Evolutionary conservation across 1,284 basidiomycete species (phyloP), one percentile per base, ranked within the genome.

Genomic region (Rhodotorula sp.): DNA sequence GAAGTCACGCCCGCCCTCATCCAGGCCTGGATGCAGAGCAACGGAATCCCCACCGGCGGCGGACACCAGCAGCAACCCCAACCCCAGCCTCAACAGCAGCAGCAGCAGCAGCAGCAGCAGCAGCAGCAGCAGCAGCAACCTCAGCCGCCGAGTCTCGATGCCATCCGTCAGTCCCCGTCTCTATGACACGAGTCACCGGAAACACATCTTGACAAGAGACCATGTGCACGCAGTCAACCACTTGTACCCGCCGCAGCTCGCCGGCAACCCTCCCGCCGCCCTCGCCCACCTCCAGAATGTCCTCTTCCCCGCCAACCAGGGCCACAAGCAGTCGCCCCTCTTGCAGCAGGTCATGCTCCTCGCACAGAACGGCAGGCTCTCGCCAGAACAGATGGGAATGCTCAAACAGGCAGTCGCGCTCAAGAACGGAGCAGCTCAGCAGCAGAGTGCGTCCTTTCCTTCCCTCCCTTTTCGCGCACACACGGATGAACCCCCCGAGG

Each of bases 261-360:
- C 67, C 29, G 53, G 46, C 33, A 68, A 70, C 61, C 71, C 64
- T 8, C 58, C 58, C 22, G 74, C 71, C n/a, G 72, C 69, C 15
- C 54, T 71, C 29, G 45, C 53, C 12, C 74, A 75, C 45, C 66
- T 76, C n/a, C 64, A 68, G 8, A 64, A 48, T 46, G 62, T 70
- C 59, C 70, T 76, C 42, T 76, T 74, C 63, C 75, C 75, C 20
- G 68, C 72, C 30, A 66, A 68, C 42, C 68, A 67, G 55, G 65
- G 53, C 10, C 37, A 53, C 15, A 62, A 68, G 55, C 58, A 65
- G 56, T 60, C 56, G 29, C 68, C 73, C 3, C 57, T 75, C 48
- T 49, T 75, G 12, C 54, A 60, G 26, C 72, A 72, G 53, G 69
- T 75, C 68, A 71, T 75, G 69, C 60, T 62, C 37, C 66, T 75